phyloP scores from a whole-genome alignment of 1,284 basidiomycete species.

The Boletus sp. region DNA sequence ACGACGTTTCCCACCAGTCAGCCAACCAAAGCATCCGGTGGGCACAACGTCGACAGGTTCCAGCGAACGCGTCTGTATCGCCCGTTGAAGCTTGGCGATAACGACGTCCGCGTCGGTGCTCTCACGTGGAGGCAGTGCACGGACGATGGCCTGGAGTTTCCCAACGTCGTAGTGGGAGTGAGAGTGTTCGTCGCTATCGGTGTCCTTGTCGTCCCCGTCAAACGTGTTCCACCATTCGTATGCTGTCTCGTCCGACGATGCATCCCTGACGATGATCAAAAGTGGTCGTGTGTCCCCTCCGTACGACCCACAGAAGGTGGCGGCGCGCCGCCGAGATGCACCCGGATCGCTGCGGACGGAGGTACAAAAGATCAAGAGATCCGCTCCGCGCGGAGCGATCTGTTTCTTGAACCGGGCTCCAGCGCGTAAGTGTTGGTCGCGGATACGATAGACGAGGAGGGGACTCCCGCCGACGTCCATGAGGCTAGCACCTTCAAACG shows the following conservation, averaged over 20 bases:
- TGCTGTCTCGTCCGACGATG: constrained; percentile 21
- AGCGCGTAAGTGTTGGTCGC: constrained; percentile 21
- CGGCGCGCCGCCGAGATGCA: constrained; percentile 14
- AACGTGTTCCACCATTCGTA: constrained; percentile 21
- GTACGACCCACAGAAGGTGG: constrained; percentile 22
- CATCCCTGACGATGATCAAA: constrained; percentile 27
- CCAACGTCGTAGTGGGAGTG: neutral
- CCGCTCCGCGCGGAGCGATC: constrained; percentile 20
- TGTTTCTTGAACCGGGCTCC: constrained; percentile 29
- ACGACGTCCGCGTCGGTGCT: neutral
- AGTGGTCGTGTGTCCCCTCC: constrained; percentile 29
- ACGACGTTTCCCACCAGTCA: constrained; percentile 9
- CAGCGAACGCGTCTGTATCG: constrained; percentile 25
- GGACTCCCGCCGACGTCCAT: constrained; percentile 21
- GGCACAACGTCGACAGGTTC: constrained; percentile 23
- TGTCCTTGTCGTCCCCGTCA: neutral
- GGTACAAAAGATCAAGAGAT: constrained; percentile 28
- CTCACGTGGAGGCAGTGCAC: constrained; percentile 18
- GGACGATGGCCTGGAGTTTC: constrained; percentile 23
- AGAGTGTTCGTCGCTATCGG: neutral
- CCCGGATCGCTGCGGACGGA: constrained; percentile 9
- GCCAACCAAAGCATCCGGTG: constrained; percentile 24
- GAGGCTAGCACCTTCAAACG: constrained; percentile 20
- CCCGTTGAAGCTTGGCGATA: constrained; percentile 10
- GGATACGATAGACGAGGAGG: constrained; percentile 24